Conservation (phyloP, 2,329 filamentous ascomycete species). For the Graphilbum fragrans region DNA sequence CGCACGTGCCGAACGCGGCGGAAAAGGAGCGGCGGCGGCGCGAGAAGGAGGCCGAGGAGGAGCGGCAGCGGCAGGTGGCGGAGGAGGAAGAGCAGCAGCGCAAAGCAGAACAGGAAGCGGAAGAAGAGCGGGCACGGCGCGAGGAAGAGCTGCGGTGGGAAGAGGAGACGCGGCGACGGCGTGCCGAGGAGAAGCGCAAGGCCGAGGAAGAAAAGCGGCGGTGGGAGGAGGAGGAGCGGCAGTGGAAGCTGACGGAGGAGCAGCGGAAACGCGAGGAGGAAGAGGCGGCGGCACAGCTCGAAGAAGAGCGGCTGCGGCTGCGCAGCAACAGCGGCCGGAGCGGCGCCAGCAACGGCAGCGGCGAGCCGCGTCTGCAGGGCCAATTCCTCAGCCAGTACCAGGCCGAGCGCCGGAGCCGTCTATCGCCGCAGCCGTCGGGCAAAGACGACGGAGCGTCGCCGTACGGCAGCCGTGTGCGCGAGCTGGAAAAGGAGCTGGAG, state of each 20-base stretch:
- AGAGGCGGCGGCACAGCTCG: constrained; percentile 58
- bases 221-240: constrained; percentile 66
- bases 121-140: constrained; percentile 48
- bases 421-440: neutral
- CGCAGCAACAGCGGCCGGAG: constrained; percentile 38
- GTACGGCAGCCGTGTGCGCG: constrained; percentile 58
- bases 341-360: neutral
- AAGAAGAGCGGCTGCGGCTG: constrained; percentile 52
- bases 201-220: constrained; percentile 56
- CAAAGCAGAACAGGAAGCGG: constrained; percentile 34
- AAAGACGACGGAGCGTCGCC: constrained; percentile 17
- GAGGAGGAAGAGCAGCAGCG: constrained; percentile 39
- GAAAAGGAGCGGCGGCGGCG: constrained; percentile 66
- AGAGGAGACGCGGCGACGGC: constrained; percentile 46
- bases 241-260: constrained; percentile 57
- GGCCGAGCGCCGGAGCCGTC: constrained; percentile 42
- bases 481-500: constrained; percentile 65
- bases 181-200: constrained; percentile 50
- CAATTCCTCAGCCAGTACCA: constrained; percentile 84
- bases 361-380: constrained; percentile 60
- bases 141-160: constrained; percentile 59
- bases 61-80: constrained; percentile 43
- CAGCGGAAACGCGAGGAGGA: constrained; percentile 40
- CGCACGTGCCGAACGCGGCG: constrained; percentile 65
- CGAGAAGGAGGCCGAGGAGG: constrained; percentile 45